A percentile compares a stretch with the other conserved stretches of the same genome.
phyloP scores from a whole-genome alignment of 345 rosid species.

The Toxicodendron radicans region DNA sequence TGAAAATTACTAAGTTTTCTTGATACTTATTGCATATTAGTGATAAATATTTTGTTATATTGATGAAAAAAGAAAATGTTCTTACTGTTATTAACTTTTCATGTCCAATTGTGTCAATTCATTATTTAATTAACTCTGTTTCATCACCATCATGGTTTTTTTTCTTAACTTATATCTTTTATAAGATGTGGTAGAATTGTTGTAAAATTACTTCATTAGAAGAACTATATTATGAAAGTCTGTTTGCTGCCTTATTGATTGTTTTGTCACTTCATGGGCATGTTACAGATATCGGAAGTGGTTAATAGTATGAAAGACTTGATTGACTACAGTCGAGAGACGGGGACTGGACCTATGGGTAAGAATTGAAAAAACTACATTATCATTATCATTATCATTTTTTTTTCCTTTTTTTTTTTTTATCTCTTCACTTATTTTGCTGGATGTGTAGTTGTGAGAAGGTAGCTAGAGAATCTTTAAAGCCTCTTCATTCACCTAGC shows the following conservation, averaged over 20 bases:
- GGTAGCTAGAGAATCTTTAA: background rate
- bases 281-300: constrained; percentile 86
- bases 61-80: background rate
- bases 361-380: constrained; percentile 29
- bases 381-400: background rate
- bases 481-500: background rate
- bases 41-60: background rate
- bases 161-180: background rate
- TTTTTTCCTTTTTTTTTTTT: background rate
- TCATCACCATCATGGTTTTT: background rate
- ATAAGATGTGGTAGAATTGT: background rate
- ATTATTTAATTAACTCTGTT: background rate
- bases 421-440: background rate
- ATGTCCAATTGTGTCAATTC: background rate
- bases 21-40: background rate
- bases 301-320: constrained; percentile 99
- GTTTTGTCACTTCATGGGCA: background rate
- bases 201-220: background rate
- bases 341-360: constrained; percentile 96
- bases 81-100: background rate
- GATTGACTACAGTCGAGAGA: constrained; percentile 96
- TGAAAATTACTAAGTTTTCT: background rate
- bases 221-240: background rate
- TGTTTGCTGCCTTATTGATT: background rate
- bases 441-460: background rate